Evolutionary conservation across 805 yeast genomes (phyloP), one percentile per base, ranked within the genome.

Genomic region (Candida bentonensis): DNA sequence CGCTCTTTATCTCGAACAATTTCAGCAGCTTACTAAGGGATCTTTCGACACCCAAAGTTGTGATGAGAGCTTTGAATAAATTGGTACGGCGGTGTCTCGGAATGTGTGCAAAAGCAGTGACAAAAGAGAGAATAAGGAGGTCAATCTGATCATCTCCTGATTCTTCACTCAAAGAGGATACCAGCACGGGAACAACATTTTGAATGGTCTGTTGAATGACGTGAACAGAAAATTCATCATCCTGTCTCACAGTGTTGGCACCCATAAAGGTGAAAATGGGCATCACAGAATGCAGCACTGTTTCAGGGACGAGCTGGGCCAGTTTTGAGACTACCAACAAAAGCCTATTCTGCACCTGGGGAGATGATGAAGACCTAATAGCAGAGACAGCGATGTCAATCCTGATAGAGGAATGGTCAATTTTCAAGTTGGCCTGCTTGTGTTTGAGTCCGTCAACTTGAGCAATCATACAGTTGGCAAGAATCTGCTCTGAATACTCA

Each of bases 221-320:
- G 51, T 83, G 83, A 25, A 82, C 82, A 0, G 96, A 86, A 57
- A 84, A 89, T 58, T 86, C 96, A 61, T 92, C 97, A 61, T 92
- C 98, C 64, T 92, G 96, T 56, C 95, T 80, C 43, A 92, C 76
- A 13, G 96, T 88, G 56, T 87, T 94, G 11, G 97, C 95, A 47
- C 98, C 98, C 97, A 92, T 92, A 55, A 92, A 92, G 1, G 98
- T 92, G 68, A 92, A 92, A 43, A 92, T 89, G n/a, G 98, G 98
- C 98, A 92, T 92, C 5, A 92, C 95, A 2, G 96, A 83, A 64
- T 92, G 97, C 44, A 92, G 67, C 23, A 92, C 87, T 23, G 82
- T 76, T 56, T 89, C 96, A 5, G 97, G 96, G 11, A 89, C 83
- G 45, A 92, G 65, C 0, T 86, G 69, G 0, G 97, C 97, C 52